Evolutionary conservation across 768 basidiomycete genomes (phyloP), one percentile per base, ranked within the genome.

Genomic region (Dictyophora rubrovolvata): DNA sequence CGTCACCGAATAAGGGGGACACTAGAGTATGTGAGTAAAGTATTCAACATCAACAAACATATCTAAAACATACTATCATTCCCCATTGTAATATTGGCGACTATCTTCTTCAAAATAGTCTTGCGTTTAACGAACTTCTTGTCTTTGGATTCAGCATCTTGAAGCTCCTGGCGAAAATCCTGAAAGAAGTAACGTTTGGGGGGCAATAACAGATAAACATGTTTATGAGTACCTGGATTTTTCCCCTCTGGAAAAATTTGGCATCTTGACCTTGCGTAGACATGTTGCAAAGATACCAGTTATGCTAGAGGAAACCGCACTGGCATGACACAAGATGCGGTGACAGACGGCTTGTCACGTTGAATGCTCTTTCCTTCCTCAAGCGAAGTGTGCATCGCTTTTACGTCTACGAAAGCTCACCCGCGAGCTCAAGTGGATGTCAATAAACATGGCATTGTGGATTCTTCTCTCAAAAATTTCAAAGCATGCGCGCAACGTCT

Each of bases 11-110:
- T 64, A 97, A 77, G 33, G 91, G 82, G 22, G 93, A 94, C 92
- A 96, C 91, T 95, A 64, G 54, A 58, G 28, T 56, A 42, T 20
- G 4, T 23, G 47, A n/a, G 14, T 35, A 23, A 55, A 52, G 35
- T 2, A 37, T 62, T 48, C 21, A 34, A 5, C 17, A 67, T 62
- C 65, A 65, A 16, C 34, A 51, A 53, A 42, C 47, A 17, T n/a
- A 60, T 16, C 12, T 42, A 46, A 23, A 70, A 83, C 93, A 74
- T 69, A 96, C 95, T 94, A 73, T 98, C 94, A 69, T 93, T 96
- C 48, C 96, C 96, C 94, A 99, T 98, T 3, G 96, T 99, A 71
- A 98, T 98, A 72, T 97, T 97, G 47, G 96, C 96, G 12, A 97
- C 93, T 61, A 97, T 87, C 77, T 94, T 95, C 81, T 99, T 98